phyloP scores from a whole-genome alignment of 75 land plant species.

The Pinus taeda region DNA sequence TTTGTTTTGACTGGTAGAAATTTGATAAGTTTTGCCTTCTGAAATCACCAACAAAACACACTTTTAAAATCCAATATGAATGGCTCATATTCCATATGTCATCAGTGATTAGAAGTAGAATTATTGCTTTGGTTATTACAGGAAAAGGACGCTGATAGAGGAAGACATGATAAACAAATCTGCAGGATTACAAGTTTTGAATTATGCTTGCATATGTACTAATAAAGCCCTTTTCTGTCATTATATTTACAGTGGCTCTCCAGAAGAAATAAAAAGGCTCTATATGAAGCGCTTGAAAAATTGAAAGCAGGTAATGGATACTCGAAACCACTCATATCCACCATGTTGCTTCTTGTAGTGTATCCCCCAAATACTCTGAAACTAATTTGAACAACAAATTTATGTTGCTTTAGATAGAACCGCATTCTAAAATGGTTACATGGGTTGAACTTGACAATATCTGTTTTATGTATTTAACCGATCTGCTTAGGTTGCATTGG shows the following conservation, averaged over 20 bases:
- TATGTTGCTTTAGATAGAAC: no score
- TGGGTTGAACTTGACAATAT: neutral
- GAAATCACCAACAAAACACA: no score
- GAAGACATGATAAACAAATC: neutral
- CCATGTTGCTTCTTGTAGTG: neutral
- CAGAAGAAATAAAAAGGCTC: constrained; percentile 16
- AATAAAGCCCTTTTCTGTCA: neutral
- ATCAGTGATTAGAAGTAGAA: no score
- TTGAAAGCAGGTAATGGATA: constrained; percentile 19
- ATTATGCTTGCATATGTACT: neutral
- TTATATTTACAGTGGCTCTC: constrained; percentile 9
- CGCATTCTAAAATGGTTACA: neutral
- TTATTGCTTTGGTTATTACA: no score
- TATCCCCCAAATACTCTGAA: neutral
- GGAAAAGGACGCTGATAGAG: no score
- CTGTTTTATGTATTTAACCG: neutral
- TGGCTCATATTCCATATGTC: no score
- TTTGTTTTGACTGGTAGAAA: no score
- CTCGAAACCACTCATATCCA: no score
- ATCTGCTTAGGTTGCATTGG: neutral
- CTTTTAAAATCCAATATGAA: no score
- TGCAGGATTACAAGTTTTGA: neutral
- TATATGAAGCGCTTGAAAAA: constrained; percentile 28
- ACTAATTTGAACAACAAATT: neutral
- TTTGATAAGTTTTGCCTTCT: no score